Evolutionary conservation across 2,329 filamentous ascomycete species (phyloP), one percentile per base, ranked within the genome.

Genomic region (Sporothrix dimorphospora): DNA sequence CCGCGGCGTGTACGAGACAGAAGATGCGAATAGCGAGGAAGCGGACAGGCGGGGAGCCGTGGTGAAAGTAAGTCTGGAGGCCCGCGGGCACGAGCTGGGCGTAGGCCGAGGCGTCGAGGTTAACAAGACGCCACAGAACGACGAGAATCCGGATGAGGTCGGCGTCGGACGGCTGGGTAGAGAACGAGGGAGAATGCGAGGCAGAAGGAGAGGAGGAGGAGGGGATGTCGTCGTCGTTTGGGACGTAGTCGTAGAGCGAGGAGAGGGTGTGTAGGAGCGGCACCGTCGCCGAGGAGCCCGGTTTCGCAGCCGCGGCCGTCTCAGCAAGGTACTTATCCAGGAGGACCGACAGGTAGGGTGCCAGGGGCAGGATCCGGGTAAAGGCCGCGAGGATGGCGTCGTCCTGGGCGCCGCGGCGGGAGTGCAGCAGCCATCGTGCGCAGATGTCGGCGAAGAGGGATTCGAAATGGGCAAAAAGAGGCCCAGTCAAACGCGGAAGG

Each of bases 21-120:
- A 97, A 92, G 73, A 94, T 89, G 75, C 94, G 89, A 71, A 97
- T 87, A 16, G 94, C 91, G 73, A 98, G 85, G 80, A 94, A 97
- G 81, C 92, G 89, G 68, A 97, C 87, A 19, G 87, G 82, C 72
- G 81, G 83, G 75, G 86, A 85, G 63, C 81, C 78, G 79, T 91
- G 87, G 69, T 84, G 83, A 76, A 97, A 91, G 14, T 97, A 83
- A 40, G 81, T 81, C 81, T 94, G 90, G 57, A 97, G 85, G 74
- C 88, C 87, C 63, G 89, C 86, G 0, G 91, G 89, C 47, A 88
- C 76, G 11, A 89, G 84, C 72, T 82, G 83, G 11, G 87, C 87
- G 78, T 94, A 97, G 4, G 86, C 87, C 57, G 87, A 84, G 75
- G 88, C 85, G 79, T 98, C 91, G 78, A 92, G 92, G 77, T 89